These are phyloP conservation scores for Quillaja saponaria DNA, from an alignment of 306 rosid species.

Conservation along the genomic window DNA sequence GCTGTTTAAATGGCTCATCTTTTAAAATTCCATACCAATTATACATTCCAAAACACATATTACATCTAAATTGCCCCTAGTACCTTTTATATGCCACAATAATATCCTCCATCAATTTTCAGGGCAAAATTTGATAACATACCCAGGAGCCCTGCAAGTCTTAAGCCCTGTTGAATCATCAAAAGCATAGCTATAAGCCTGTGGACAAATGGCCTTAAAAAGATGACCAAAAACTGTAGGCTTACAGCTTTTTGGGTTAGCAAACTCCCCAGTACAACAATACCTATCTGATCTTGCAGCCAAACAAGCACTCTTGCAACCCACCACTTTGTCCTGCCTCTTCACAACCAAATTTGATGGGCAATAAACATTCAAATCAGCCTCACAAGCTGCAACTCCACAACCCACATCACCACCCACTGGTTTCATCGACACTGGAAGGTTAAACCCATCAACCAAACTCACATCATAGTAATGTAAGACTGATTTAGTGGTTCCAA, in stretches of 20 bases:
- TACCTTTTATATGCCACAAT: background rate
- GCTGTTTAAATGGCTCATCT: no score
- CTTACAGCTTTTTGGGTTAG: conserved; percentile 47
- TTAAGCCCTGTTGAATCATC: conserved; percentile 63
- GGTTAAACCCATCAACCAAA: conserved; percentile 70
- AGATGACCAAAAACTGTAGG: conserved; percentile 49
- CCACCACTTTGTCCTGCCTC: conserved; percentile 58
- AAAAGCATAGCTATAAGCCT: conserved; percentile 65
- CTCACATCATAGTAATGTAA: conserved; percentile 75
- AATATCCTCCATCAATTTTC: conserved; percentile 20
- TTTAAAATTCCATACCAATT: no score
- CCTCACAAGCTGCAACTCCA: conserved; percentile 60
- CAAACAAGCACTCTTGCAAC: conserved; percentile 77
- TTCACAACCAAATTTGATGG: conserved; percentile 52
- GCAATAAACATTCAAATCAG: conserved; percentile 54
- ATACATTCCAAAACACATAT: no score
- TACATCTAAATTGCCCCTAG: no score
- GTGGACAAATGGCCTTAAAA: conserved; percentile 61
- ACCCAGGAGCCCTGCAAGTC: conserved; percentile 51
- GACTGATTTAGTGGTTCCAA: conserved; percentile 51
- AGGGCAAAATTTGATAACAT: conserved; percentile 70
- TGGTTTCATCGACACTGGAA: conserved; percentile 56
- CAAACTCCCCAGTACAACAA: conserved; percentile 66
- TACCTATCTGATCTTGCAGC: conserved; percentile 56
- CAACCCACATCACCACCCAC: conserved; percentile 38